These are phyloP conservation scores for Hymenoscyphus repandus DNA, from an alignment of 2,329 filamentous ascomycete species.

Conservation along the genomic window DNA sequence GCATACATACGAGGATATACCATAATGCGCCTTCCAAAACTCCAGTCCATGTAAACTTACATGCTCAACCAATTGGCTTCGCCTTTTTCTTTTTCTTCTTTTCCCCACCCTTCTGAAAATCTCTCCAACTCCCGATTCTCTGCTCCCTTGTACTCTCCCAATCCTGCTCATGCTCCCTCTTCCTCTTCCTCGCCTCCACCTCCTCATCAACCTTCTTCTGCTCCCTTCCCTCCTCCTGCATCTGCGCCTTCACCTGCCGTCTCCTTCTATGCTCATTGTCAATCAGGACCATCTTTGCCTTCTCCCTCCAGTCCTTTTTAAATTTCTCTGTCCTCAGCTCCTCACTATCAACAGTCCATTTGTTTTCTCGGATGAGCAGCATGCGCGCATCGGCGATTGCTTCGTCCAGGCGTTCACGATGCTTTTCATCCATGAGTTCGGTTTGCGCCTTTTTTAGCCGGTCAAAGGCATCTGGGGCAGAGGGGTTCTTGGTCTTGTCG, in stretches of 20 bases:
- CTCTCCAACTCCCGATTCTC: constrained; percentile 88
- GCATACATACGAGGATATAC: too few relatives aligned
- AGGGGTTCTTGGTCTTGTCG: constrained; percentile 90
- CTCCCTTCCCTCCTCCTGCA: constrained; percentile 93
- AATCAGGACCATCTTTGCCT: constrained; percentile 82
- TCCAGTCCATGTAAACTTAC: neutral
- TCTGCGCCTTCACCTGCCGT: constrained; percentile 83
- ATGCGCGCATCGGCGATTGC: constrained; percentile 93
- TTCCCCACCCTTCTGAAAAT: constrained; percentile 70
- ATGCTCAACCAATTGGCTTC: constrained; percentile 28
- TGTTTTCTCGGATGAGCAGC: constrained; percentile 89
- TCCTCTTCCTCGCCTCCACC: constrained; percentile 71
- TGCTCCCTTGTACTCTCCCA: constrained; percentile 93
- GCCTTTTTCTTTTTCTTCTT: constrained; percentile 65
- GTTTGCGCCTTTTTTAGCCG: constrained; percentile 92
- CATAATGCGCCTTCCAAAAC: neutral
- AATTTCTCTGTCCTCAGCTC: constrained; percentile 84
- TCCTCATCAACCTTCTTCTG: constrained; percentile 84
- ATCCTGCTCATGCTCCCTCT: constrained; percentile 86
- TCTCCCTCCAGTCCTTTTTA: constrained; percentile 79
- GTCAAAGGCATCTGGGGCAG: constrained; percentile 92
- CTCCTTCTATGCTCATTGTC: constrained; percentile 85
- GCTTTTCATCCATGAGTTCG: constrained; percentile 89
- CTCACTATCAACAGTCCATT: constrained; percentile 82
- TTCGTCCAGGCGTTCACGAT: constrained; percentile 81